Evolutionary conservation across 257 asterid species (phyloP), one percentile per base, ranked within the genome.

Genomic region (Gardenia jasminoides): DNA sequence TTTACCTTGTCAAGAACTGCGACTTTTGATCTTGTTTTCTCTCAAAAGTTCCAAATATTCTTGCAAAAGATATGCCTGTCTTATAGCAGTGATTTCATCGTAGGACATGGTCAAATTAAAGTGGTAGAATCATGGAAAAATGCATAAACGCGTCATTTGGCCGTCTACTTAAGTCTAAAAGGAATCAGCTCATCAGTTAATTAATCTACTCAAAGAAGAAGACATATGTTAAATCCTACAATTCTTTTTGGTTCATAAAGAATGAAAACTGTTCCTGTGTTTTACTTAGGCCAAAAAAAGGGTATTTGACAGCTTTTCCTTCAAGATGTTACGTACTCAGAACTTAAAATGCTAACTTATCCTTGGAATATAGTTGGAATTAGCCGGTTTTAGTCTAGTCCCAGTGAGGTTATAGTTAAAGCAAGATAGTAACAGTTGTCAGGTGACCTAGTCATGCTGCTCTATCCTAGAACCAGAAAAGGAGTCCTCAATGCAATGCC

Each of bases 131-230:
- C 67, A n/a, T 33, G 62, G 41, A 36, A 54, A 10, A 64, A 67
- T 79, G 47, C 74, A 78, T 75, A 67, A 83, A 84, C 91, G 90
- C 88, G 91, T 87, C 65, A 80, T 79, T 70, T 81, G 84, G 90
- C 89, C 88, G 62, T 26, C 50, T 46, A 46, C 50, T 46, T 46
- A 11, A 24, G 70, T 79, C 82, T 65, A 22, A 24, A 48, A 69
- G 52, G 46, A 78, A 78, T 70, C 79, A 52, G 62, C 67, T 68
- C 10, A 36, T 44, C n/a, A 1, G 28, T 26, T 26, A 73, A 68
- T 26, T 26, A 73, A 68, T 16, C 72, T 11, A 26, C 44, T 70
- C 71, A 31, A 70, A 72, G 74, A 17, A 82, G 69, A 52, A 19
- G 81, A 78, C 75, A 78, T 54, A 9, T 69, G 76, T 78, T 39